Evolutionary conservation across 129 eudicot species (phyloP), one percentile per base, ranked within the genome.

Genomic region (Glebionis coronaria): DNA sequence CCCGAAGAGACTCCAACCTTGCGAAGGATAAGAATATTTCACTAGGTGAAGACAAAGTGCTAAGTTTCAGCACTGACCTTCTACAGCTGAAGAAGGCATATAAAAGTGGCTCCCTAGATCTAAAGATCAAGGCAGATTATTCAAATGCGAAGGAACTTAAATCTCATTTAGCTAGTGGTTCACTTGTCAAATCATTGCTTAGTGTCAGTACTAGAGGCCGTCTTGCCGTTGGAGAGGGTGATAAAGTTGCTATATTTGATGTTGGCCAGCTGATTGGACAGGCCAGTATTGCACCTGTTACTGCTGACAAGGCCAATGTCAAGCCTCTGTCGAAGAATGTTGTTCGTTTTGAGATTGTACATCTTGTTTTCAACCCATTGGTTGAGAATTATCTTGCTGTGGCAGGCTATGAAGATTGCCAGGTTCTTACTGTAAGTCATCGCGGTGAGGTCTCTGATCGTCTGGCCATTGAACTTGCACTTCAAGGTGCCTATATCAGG

Each of bases 381-480:
- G 96, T 89, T 42, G 99, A 93, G 77, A 93, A 79, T 78, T 93
- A 93, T 76, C 88, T 93, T 78, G 90, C 88, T 62, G 99, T 93
- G 60, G 97, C 95, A 3, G 99, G 99, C 54, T 93, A 88, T 79
- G 99, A 89, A 87, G 99, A 93, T 78, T 93, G 99, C 83, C 99
- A 88, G 76, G 94, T 93, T 74, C 95, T 93, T 64, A 89, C 99
- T 4, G 72, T 93, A 23, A 93, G 86, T 73, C 97, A 90, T 71
- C 90, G 99, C 44, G 99, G 99, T 12, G 99, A 93, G 86, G 99
- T 93, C 67, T 82, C 90, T 54, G 99, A 93, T 82, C 95, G 99
- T 40, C 76, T 93, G 71, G 92, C 99, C 13, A 84, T 93, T 77
- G 97, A 93, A 70, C 95, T 93, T 67, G 95, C 99, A 53, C 75